A percentile compares a stretch with the other conserved stretches of the same genome.
Conservation (phyloP, 805 yeast species). For the Metschnikowia kunwiensis region DNA sequence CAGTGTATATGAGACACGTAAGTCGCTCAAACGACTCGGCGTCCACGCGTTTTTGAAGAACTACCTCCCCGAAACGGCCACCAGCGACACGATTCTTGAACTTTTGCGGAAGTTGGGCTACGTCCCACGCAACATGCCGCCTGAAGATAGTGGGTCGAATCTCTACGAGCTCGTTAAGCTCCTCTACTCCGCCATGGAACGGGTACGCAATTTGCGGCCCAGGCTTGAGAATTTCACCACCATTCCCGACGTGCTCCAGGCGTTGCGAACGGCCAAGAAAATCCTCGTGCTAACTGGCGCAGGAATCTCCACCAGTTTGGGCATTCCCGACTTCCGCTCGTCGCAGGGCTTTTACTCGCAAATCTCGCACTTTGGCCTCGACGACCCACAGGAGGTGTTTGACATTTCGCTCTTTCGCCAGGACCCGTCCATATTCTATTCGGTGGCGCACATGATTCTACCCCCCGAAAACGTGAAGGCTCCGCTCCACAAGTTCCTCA, state of each 20-base stretch:
- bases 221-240: slow-evolving; percentile 53
- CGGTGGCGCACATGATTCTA: slow-evolving; percentile 80
- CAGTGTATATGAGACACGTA: slow-evolving; percentile 29
- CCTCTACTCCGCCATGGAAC: slow-evolving; percentile 62
- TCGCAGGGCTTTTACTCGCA: slow-evolving; percentile 79
- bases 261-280: slow-evolving; percentile 29
- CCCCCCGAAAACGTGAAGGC: slow-evolving; percentile 69
- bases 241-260: slow-evolving; percentile 53
- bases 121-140: slow-evolving; percentile 30
- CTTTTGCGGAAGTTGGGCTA: slow-evolving; percentile 67
- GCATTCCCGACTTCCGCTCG: slow-evolving; percentile 91
- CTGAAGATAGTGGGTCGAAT: slow-evolving; percentile 38
- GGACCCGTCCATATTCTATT: slow-evolving; percentile 78
- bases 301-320: slow-evolving; percentile 85
- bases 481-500: slow-evolving; percentile 80
- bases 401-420: slow-evolving; percentile 65
- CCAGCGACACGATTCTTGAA: slow-evolving; percentile 52
- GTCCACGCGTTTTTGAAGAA: slow-evolving; percentile 54
- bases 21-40: slow-evolving; percentile 59
- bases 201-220: slow-evolving; percentile 54
- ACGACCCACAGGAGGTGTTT: slow-evolving; percentile 90
- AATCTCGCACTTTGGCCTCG: slow-evolving; percentile 63
- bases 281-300: slow-evolving; percentile 86
- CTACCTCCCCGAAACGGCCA: slow-evolving; percentile 60
- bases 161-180: slow-evolving; percentile 48